These are phyloP conservation scores for Lachancea sp. DNA, from an alignment of 805 yeast genomes.

Conservation along the genomic window DNA sequence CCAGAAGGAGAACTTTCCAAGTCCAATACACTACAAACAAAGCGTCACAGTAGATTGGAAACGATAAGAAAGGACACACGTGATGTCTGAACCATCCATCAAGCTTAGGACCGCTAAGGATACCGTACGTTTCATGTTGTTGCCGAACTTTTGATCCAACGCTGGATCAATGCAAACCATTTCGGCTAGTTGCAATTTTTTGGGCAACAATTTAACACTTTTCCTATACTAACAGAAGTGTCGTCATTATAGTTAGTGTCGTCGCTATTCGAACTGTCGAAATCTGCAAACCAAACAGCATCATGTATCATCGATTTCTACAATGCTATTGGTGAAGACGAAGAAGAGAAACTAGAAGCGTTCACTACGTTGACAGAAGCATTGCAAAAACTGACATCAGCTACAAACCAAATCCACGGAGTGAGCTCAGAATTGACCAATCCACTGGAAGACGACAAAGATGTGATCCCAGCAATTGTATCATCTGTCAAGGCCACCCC, in stretches of 20 bases:
- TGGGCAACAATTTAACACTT: too few relatives aligned
- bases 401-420: slow-evolving; percentile 30
- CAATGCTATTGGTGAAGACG: slow-evolving; percentile 47
- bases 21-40: not conserved
- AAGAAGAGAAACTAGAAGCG: slow-evolving; percentile 41
- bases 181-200: too few relatives aligned
- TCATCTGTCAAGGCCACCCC: slow-evolving; percentile 22
- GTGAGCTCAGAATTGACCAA: slow-evolving; percentile 27
- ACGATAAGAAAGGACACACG: slow-evolving; percentile 7
- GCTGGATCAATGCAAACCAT: too few relatives aligned
- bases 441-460: slow-evolving; percentile 33
- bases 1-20: slow-evolving; percentile 4
- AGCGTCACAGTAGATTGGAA: slow-evolving; percentile 2
- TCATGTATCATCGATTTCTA: slow-evolving; percentile 72
- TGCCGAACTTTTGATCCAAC: not conserved
- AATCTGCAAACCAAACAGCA: slow-evolving; percentile 83
- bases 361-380: slow-evolving; percentile 40
- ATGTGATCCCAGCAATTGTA: slow-evolving; percentile 13
- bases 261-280: slow-evolving; percentile 73
- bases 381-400: slow-evolving; percentile 35
- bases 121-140: slow-evolving; percentile 28
- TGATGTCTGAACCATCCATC: slow-evolving; percentile 27
- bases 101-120: slow-evolving; percentile 36
- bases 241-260: slow-evolving; percentile 50
- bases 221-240: slow-evolving; percentile 3